A percentile compares a stretch with the other conserved stretches of the same genome.
These are phyloP conservation scores for Phytopythium mirpurense DNA, from an alignment of 352 stramenopile genomes.

Conservation along the genomic window DNA sequence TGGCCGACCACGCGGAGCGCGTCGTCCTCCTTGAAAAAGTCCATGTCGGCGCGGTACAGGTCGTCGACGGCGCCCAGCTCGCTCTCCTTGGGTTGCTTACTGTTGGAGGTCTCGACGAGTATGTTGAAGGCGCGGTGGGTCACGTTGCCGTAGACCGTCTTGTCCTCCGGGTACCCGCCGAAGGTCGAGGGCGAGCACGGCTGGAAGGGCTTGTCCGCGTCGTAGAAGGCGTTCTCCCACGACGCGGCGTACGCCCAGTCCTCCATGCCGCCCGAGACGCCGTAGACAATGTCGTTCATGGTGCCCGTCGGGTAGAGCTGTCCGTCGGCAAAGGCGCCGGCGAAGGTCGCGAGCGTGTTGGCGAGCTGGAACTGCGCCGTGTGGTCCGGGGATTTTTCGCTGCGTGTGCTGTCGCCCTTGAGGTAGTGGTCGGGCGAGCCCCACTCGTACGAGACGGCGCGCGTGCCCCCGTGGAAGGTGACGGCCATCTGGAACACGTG, in stretches of 20 bases:
- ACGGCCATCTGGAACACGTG: slow-evolving; percentile 96
- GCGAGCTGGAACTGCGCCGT: slow-evolving; percentile 57
- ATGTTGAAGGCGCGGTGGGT: slow-evolving; percentile 95
- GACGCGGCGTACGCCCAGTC: slow-evolving; percentile 95
- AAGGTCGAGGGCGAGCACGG: slow-evolving; percentile 86
- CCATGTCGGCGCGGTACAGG: slow-evolving; percentile 59
- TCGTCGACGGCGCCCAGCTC: slow-evolving; percentile 72
- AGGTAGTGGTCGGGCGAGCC: slow-evolving; percentile 89
- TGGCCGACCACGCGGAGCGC: slow-evolving; percentile 82
- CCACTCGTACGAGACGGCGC: slow-evolving; percentile 98
- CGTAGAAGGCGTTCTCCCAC: slow-evolving; percentile 72
- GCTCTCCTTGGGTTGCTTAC: slow-evolving; percentile 75
- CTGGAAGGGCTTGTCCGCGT: slow-evolving; percentile 46
- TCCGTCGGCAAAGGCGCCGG: slow-evolving; percentile 61
- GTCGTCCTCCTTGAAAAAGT: slow-evolving; percentile 42
- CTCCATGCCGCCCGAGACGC: slow-evolving; percentile 96
- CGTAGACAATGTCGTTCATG: slow-evolving; percentile 98
- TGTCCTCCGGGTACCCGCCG: slow-evolving; percentile 85
- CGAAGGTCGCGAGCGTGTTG: slow-evolving; percentile 61
- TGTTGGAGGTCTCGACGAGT: slow-evolving; percentile 93
- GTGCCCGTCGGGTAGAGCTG: slow-evolving; percentile 75
- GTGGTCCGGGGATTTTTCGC: slow-evolving; percentile 80
- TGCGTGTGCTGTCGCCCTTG: slow-evolving; percentile 33
- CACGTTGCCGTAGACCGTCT: slow-evolving; percentile 92
- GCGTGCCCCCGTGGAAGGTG: slow-evolving; percentile 98